Evolutionary conservation across 169 alveolate species (phyloP), one percentile per base, ranked within the genome.

Genomic region (Miamiensis avidus): DNA sequence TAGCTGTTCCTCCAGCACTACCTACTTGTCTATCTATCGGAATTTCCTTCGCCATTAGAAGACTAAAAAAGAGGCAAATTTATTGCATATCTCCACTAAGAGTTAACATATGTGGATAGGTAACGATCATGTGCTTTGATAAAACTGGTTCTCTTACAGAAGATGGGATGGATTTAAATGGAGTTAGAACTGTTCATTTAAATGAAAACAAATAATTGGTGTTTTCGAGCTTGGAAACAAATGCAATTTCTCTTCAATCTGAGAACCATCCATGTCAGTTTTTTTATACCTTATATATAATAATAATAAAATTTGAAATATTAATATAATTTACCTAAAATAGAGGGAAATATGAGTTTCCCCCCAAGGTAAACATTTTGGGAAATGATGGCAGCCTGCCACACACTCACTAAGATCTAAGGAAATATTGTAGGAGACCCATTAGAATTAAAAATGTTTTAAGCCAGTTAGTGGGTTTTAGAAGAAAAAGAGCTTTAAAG

Each of bases 61-160:
- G 97, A 89, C 84, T 92, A n/a, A 91, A 90, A 82, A 92, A 85
- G 34, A 82, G 74, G 32, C 74, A 87, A 34, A 94, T 94, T 73
- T 92, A 87, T 89, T 94, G 97, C 77, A 91, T 92, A 31, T 91
- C 93, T 27, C 94, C 95, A 31, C 94, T 91, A 74, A 89, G 93
- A 81, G 95, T 94, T 26, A 94, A 94, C 77, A 85, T 90, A 1
- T 85, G 93, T n/a, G 97, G 97, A 20, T 89, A 91, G 78, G 92
- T 92, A 0, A 89, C 91, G 26, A 85, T 89, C 64, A 90, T 92
- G 89, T 91, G 93, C 73, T 91, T 94, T 84, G 97, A 94, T 87
- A 94, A 94, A 83, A 94, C 97, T n/a, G 97, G 97, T 1, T 92
- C 97, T 65, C 77, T 94, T 75, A 94, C 97, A 20, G 96, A 94